Base-by-base conservation (phyloP, 1,284 basidiomycete species). In the Vanrija sp. region DNA sequence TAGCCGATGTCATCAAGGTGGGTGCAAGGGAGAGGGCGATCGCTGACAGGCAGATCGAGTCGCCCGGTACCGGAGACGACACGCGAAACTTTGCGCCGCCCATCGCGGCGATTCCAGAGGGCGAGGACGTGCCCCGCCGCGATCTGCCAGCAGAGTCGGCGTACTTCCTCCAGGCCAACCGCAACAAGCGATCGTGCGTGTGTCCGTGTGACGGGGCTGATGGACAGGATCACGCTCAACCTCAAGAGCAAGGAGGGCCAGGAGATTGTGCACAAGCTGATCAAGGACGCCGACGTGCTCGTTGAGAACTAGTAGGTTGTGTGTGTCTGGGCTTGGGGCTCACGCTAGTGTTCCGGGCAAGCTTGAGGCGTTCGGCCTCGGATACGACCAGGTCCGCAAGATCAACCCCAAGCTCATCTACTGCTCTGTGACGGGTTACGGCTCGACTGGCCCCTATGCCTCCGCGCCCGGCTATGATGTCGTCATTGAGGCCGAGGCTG, bases 361-460 rank as follows among this genome's bases (percentile, higher is more conserved):
- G 73, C 83, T 97, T 10, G 84, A 84, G 4, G 83, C 83, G 48
- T 83, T 94, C 78, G 91, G 91, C 0, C 81, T 98, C 18, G 91
- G 90, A 6, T 97, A 85, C 79, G 88, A 92, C 60, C 84, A 89
- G 57, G 88, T 91, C 67, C 80, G 80, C 52, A 82, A 83, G 72
- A 79, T 94, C 52, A 98, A 97, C 67, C 86, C 87, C 3, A 78
- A 80, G 42, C 80, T 98, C 50, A 86, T 97, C 45, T 98, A 97
- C 68, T 86, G 91, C 43, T 92, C 89, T 25, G 88, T 98, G 62
- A 92, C 91, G 16, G 91, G 91, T 86, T 96, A 96, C 73, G 94
- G 93, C 0, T 92, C 96, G 65, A 93, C 89, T 0, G 93, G 93
- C 1, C 92, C 93, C 5, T 95, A 87, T 67, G 80, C 86, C 44